Conservation (phyloP, 208 protist species). For the Wallacemonas sp. region DNA sequence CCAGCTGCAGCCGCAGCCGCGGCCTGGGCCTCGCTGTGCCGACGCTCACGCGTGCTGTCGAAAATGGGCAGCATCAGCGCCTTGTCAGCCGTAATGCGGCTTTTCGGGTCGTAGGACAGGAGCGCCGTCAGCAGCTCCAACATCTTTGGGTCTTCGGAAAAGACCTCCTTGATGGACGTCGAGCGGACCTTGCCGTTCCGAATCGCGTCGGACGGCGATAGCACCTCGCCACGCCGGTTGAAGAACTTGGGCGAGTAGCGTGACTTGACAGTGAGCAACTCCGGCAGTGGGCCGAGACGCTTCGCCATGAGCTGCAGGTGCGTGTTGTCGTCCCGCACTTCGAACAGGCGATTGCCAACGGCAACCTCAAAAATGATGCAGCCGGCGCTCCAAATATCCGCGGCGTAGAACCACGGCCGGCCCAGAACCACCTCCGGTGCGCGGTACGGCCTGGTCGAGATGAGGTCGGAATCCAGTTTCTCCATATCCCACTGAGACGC, state of each 20-base stretch:
- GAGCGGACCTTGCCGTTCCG: conserved; percentile 36
- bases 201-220: conserved; percentile 35
- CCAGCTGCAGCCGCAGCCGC: not conserved
- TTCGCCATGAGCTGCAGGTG: conserved; percentile 82
- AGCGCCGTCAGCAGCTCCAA: conserved; percentile 56
- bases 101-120: conserved; percentile 68
- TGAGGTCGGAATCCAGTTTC: conserved; percentile 75
- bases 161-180: conserved; percentile 42
- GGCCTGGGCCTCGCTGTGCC: not conserved
- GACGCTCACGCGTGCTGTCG: conserved; percentile 18
- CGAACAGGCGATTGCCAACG: conserved; percentile 90
- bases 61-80: conserved; percentile 74
- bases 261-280: conserved; percentile 37
- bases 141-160: conserved; percentile 59
- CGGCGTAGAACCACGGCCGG: conserved; percentile 85
- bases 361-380: conserved; percentile 94
- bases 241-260: conserved; percentile 65
- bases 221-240: conserved; percentile 48
- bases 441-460: conserved; percentile 91
- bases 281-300: conserved; percentile 65
- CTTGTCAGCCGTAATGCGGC: conserved; percentile 69
- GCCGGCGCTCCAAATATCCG: conserved; percentile 94
- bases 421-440: conserved; percentile 91
- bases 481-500: conserved; percentile 71
- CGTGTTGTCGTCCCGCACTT: conserved; percentile 83